phyloP scores from a whole-genome alignment of 768 basidiomycete species.

The Tricholoma sp. region DNA sequence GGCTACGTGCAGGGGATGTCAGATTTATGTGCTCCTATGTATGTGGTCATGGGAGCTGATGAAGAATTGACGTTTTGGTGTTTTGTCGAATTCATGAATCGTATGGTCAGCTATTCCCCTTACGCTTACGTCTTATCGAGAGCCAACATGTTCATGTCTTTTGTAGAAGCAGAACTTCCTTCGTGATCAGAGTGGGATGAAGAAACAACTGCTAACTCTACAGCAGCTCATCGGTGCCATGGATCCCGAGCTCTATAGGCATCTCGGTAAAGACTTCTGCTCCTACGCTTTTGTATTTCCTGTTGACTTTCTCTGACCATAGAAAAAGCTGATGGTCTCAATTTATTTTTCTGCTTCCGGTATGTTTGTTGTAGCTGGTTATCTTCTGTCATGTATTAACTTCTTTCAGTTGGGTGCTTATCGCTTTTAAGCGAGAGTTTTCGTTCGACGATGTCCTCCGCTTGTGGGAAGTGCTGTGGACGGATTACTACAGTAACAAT shows the following conservation, averaged over 20 bases:
- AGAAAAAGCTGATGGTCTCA: constrained; percentile 87
- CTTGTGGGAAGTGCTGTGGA: constrained; percentile 94
- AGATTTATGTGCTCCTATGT: constrained; percentile 90
- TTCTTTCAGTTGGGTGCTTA: constrained; percentile 72
- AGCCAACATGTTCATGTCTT: constrained; percentile 4
- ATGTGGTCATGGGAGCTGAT: constrained; percentile 85
- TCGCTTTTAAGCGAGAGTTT: constrained; percentile 96
- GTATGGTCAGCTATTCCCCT: constrained; percentile 61
- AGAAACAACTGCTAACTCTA: constrained; percentile 81
- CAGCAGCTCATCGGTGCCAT: constrained; percentile 89
- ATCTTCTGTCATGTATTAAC: not conserved
- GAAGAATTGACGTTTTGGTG: constrained; percentile 96
- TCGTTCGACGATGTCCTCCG: constrained; percentile 84
- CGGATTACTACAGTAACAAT: constrained; percentile 80
- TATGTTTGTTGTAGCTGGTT: constrained; percentile 28
- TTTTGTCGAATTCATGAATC: constrained; percentile 90
- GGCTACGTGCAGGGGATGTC: constrained; percentile 99
- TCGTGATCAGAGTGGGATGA: constrained; percentile 97
- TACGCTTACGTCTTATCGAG: not conserved
- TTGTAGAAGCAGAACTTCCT: constrained; percentile 89
- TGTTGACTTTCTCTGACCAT: not conserved
- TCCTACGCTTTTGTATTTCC: not conserved
- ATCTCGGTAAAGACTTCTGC: constrained; percentile 54
- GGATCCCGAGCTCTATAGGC: constrained; percentile 94
- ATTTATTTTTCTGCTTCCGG: constrained; percentile 98